A percentile compares a stretch with the other conserved stretches of the same genome.
These are phyloP conservation scores for Mucor ambiguus DNA, from an alignment of 371 early-diverging fungal genomes.

Conservation along the genomic window DNA sequence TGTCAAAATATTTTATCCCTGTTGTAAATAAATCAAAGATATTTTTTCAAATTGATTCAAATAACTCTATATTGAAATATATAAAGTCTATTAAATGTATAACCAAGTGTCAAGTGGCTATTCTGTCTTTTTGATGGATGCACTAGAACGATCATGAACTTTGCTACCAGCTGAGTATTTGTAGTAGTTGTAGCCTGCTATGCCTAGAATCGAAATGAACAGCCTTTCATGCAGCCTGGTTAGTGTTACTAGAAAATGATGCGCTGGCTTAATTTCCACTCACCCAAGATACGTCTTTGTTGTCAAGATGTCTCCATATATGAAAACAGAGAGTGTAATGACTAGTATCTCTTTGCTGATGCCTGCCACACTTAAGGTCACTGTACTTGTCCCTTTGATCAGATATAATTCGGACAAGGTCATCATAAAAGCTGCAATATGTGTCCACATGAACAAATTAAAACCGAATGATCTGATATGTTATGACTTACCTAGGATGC, in stretches of 20 bases:
- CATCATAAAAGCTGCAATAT: conserved; percentile 79
- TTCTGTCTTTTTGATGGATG: not conserved
- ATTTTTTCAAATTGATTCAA: not conserved
- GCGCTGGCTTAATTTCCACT: not conserved
- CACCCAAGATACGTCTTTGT: conserved; percentile 57
- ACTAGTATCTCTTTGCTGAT: conserved; percentile 76
- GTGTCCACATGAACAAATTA: not conserved
- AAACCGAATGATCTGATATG: not conserved
- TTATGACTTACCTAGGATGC: conserved; percentile 54
- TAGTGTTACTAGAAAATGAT: not conserved
- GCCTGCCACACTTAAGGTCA: conserved; percentile 89
- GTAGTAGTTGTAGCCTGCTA: conserved; percentile 45
- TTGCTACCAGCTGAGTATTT: conserved; percentile 26
- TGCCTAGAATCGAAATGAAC: conserved; percentile 46
- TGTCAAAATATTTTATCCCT: not conserved
- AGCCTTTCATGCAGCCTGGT: conserved; percentile 18
- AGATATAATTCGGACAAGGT: conserved; percentile 81
- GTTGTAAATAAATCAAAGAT: not conserved
- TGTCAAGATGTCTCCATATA: conserved; percentile 61
- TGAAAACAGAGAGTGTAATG: conserved; percentile 56
- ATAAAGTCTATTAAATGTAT: not conserved
- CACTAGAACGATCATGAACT: not conserved
- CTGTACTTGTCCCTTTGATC: conserved; percentile 80
- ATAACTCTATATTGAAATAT: too few relatives aligned
- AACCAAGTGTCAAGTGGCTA: not conserved